phyloP scores from a whole-genome alignment of 805 yeast genomes.

The fission yeast (Schizosaccharomyces pombe) region ASM294v3 CU329670.1:1516501-1517000 shows the following conservation, averaged over 20 bases:
- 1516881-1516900: background rate
- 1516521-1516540: conserved; percentile 67
- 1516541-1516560: conserved; percentile 79
- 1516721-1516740: background rate
- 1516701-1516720: background rate
- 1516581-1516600: conserved; percentile 88
- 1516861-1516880: conserved; percentile 1
- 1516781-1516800: conserved; percentile 28
- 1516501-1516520: conserved; percentile 73
- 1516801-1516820: conserved; percentile 86
- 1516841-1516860: conserved; percentile 15
- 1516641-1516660: conserved; percentile 94
- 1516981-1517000: background rate
- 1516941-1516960: too few relatives aligned
- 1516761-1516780: background rate
- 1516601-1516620: conserved; percentile 77
- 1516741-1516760: background rate
- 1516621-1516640: conserved; percentile 95
- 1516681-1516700: too few relatives aligned
- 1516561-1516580: conserved; percentile 89
- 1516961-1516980: too few relatives aligned
- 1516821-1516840: conserved; percentile 86
- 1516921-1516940: too few relatives aligned
- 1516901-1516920: too few relatives aligned
- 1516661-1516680: conserved; percentile 31